Base-by-base conservation (phyloP, 305 asterid species). In the Fraxinus xanthoxyloides region DNA sequence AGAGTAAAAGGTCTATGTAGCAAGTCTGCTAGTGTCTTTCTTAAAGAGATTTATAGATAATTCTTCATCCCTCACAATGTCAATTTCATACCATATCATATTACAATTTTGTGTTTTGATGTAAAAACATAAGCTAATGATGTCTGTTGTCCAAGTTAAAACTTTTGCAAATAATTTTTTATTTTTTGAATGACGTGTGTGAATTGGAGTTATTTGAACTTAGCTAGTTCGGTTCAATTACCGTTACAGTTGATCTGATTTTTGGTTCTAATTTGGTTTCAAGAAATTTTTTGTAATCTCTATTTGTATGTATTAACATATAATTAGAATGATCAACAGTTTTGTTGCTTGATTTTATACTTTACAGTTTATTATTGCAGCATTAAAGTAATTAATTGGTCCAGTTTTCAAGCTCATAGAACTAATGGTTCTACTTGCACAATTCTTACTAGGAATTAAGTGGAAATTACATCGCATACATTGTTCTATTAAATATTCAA, bases 1-100 rank as follows among this genome's bases (percentile, higher is more conserved):
- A 79, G 17, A 77, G 85, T 59, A 82, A 80, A 77, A 80, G 26
- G 79, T 8, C 76, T 21, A 5, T 0, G 40, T 65, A 65, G 35
- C 73, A 65, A 12, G 19, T 7, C 65, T n/a, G 65, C 9, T 17
- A 7, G 24, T 5, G 69, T 59, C 69, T 56, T 61, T 24, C 35
- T 65, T 26, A 26, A 24, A 65, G 34, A 24, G 24, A 65, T 10
- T 26, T 65, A 7, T 65, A 65, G 34, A 65, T 65, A 65, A 24
- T 26, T 61, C 70, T 61, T 61, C 70, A 61, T 21, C 17, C 15
- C 70, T 61, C 70, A 61, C 9, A 7, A 61, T 23, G 70, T 61
- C 70, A 61, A 61, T 21, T 23, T 61, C n/a, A n/a, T n/a, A n/a
- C n/a, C 7, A 23, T 23, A 21, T 19, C 28, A 59, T 59, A 7